These are phyloP conservation scores for Syzygium grande DNA, from an alignment of 345 rosid species.

Conservation along the genomic window DNA sequence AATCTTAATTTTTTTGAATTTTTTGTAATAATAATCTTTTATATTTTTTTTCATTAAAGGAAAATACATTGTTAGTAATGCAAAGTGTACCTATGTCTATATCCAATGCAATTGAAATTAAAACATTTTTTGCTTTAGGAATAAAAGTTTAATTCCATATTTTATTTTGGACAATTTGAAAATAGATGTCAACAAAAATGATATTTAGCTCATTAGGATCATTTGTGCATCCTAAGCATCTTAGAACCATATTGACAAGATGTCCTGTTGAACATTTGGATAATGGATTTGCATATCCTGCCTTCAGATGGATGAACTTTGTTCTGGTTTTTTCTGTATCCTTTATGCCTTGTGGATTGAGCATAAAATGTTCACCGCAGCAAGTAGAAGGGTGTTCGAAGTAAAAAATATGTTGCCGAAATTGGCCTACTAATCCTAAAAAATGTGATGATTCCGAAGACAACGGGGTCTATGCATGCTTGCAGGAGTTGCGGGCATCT, in stretches of 20 bases:
- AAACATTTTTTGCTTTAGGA: too few relatives aligned
- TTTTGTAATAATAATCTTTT: too few relatives aligned
- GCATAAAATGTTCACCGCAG: constrained; percentile 23
- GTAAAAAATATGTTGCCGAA: constrained; percentile 53
- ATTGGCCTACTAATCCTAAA: constrained; percentile 54
- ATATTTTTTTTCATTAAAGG: too few relatives aligned
- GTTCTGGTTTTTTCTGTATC: background rate
- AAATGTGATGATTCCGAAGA: constrained; percentile 60
- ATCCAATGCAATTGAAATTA: too few relatives aligned
- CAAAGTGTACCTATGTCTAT: too few relatives aligned
- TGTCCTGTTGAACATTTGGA: background rate
- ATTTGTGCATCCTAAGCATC: background rate
- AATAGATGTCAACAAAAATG: too few relatives aligned
- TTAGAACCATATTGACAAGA: background rate
- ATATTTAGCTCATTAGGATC: background rate
- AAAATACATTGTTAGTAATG: too few relatives aligned
- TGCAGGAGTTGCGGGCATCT: constrained; percentile 52
- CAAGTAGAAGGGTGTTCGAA: constrained; percentile 56
- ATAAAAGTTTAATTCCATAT: too few relatives aligned
- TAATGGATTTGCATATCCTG: background rate
- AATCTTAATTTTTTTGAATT: too few relatives aligned
- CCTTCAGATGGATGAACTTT: background rate
- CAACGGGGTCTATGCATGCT: constrained; percentile 68
- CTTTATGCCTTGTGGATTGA: background rate
- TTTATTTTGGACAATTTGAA: too few relatives aligned